These are phyloP conservation scores for Picea abies DNA, from an alignment of 83 land plant species.

Conservation along the genomic window DNA sequence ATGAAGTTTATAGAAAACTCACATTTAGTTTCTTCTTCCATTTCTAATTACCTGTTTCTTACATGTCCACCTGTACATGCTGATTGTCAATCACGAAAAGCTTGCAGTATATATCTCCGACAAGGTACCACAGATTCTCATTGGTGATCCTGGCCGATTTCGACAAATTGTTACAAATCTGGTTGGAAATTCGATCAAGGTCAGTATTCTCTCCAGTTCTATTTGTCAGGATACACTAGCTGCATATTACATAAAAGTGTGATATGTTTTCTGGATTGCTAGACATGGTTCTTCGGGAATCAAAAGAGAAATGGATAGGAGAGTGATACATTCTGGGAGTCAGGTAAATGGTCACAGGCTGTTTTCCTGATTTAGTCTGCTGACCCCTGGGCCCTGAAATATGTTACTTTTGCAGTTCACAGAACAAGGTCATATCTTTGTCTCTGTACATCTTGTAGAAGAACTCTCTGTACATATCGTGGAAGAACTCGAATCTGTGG, in stretches of 20 bases:
- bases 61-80: not conserved
- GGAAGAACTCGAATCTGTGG: conserved; percentile 41
- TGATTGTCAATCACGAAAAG: conserved; percentile 32
- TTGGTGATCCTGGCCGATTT: conserved; percentile 93
- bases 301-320: not conserved
- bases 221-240: not conserved
- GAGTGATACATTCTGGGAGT: no score
- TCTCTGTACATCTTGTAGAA: conserved; percentile 77
- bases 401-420: conserved; percentile 66
- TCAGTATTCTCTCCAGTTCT: conserved; percentile 24
- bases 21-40: not conserved
- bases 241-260: not conserved
- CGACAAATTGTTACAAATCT: conserved; percentile 93
- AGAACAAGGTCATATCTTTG: conserved; percentile 74
- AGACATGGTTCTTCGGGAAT: not conserved
- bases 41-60: not conserved
- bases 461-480: conserved; percentile 69
- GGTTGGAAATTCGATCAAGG: conserved; percentile 92
- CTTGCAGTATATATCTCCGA: conserved; percentile 88
- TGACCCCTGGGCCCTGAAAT: not conserved
- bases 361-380: not conserved
- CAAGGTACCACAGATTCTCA: conserved; percentile 70
- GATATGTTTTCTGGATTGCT: not conserved
- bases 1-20: not conserved
- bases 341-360: not conserved